A percentile compares a stretch with the other conserved stretches of the same genome.
Evolutionary conservation across 1,284 basidiomycete genomes (phyloP).

Genomic region (Sparassis latifolia): DNA sequence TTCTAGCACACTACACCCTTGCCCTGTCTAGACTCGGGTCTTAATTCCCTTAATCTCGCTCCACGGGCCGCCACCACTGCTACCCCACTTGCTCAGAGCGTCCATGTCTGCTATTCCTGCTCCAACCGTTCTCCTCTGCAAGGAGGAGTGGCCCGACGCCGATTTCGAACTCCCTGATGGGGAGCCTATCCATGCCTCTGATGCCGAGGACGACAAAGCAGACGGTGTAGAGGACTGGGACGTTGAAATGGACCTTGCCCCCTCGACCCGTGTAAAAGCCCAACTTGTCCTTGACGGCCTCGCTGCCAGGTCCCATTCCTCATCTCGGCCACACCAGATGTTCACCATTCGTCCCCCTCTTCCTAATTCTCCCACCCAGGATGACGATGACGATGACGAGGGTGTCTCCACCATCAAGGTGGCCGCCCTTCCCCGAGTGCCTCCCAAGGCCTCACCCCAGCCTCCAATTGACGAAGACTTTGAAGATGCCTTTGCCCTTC

Average conservation of each 20-base stretch:
- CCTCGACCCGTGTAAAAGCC: slow-evolving; percentile 48
- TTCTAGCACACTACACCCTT: slow-evolving; percentile 12
- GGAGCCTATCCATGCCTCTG: slow-evolving; percentile 50
- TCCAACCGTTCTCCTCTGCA: slow-evolving; percentile 42
- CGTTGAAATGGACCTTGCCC: slow-evolving; percentile 60
- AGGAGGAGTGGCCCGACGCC: slow-evolving; percentile 78
- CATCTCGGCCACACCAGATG: slow-evolving; percentile 31
- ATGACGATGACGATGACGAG: slow-evolving; percentile 66
- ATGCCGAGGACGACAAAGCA: slow-evolving; percentile 55
- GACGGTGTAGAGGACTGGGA: slow-evolving; percentile 70
- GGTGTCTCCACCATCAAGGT: slow-evolving; percentile 77
- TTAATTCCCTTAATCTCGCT: neutral
- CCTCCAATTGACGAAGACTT: slow-evolving; percentile 28
- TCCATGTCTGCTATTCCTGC: slow-evolving; percentile 55
- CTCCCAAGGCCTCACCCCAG: slow-evolving; percentile 20
- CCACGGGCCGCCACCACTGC: neutral
- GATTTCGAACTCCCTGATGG: slow-evolving; percentile 79
- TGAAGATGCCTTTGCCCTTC: slow-evolving; percentile 60
- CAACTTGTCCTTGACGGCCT: slow-evolving; percentile 32
- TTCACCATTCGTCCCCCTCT: slow-evolving; percentile 62
- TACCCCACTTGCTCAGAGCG: slow-evolving; percentile 5
- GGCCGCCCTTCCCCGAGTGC: slow-evolving; percentile 41
- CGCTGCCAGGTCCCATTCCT: slow-evolving; percentile 22
- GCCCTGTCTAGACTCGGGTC: slow-evolving; percentile 11
- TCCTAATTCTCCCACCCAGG: slow-evolving; percentile 30